Conservation (phyloP, 495 filamentous ascomycete species). For the Xylaria intraflava region DNA sequence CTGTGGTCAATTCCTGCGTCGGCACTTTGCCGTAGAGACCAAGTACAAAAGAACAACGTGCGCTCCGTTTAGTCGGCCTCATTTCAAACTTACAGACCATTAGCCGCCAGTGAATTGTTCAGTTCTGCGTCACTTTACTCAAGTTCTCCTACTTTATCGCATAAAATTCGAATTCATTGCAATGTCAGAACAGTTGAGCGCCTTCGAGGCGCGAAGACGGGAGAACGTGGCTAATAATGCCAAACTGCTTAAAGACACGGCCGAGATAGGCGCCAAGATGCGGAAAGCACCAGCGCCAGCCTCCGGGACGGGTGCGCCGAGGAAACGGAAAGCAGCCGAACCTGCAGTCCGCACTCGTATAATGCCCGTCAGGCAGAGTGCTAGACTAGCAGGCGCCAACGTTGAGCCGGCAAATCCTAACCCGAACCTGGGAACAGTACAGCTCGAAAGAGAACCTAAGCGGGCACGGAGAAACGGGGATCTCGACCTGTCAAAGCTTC, state of each 20-base stretch:
- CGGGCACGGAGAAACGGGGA: conserved; percentile 40
- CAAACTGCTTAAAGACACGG: conserved; percentile 37
- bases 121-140: background rate
- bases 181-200: conserved; percentile 32
- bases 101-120: background rate
- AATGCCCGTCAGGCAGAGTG: conserved; percentile 45
- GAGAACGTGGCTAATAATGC: conserved; percentile 45
- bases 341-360: conserved; percentile 25
- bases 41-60: too few relatives aligned
- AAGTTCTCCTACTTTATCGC: background rate
- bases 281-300: conserved; percentile 21
- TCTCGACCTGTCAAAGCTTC: conserved; percentile 66
- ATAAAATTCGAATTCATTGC: too few relatives aligned
- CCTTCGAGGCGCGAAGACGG: conserved; percentile 41
- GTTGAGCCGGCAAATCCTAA: conserved; percentile 18
- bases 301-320: conserved; percentile 16
- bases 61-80: background rate
- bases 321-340: conserved; percentile 23
- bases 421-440: conserved; percentile 22
- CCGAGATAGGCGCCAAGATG: conserved; percentile 35
- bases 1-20: too few relatives aligned
- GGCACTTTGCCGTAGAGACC: too few relatives aligned
- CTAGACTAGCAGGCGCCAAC: conserved; percentile 43
- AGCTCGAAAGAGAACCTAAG: conserved; percentile 34
- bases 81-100: background rate